Percentiles rank a stretch among this genome's conserved stretches.
Evolutionary conservation across 2,329 filamentous ascomycete genomes (phyloP).

Genomic region (Purpureocillium lavendulum): DNA sequence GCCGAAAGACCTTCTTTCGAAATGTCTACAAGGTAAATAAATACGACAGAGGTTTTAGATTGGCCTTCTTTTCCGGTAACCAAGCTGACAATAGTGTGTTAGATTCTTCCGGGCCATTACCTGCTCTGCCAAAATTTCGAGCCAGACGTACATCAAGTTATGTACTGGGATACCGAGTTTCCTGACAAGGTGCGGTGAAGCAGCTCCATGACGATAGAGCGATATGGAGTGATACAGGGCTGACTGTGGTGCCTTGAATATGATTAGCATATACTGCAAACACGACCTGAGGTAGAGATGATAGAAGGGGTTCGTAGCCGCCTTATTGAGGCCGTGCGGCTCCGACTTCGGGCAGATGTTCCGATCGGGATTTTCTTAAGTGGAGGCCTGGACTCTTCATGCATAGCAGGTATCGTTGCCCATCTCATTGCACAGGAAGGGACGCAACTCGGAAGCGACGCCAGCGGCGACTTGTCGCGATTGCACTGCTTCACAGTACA

Average conservation of each 20-base stretch:
- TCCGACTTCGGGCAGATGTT: slow-evolving; percentile 48
- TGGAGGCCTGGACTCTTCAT: slow-evolving; percentile 50
- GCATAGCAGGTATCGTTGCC: slow-evolving; percentile 46
- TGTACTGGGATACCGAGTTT: slow-evolving; percentile 46
- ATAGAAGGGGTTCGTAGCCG: slow-evolving; percentile 37
- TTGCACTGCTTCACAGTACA: slow-evolving; percentile 46
- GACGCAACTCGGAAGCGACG: slow-evolving; percentile 35
- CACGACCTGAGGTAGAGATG: slow-evolving; percentile 41
- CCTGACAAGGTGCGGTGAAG: slow-evolving; percentile 38
- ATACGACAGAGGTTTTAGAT: too few species aligned
- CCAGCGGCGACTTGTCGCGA: slow-evolving; percentile 15
- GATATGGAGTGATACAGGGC: too few species aligned
- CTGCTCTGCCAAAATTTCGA: too few species aligned
- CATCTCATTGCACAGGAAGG: slow-evolving; percentile 39
- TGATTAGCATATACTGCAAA: too few species aligned
- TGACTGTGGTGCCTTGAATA: too few species aligned
- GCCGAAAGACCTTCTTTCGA: slow-evolving; percentile 39
- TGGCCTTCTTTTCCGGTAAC: too few species aligned
- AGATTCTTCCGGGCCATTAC: too few species aligned
- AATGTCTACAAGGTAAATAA: slow-evolving; percentile 34
- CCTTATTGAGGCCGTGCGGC: slow-evolving; percentile 41
- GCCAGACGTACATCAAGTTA: too few species aligned
- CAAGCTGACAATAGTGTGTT: too few species aligned
- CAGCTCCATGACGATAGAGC: too few species aligned
- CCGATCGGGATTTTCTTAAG: slow-evolving; percentile 48